These are phyloP conservation scores for Colletotrichum navitas DNA, from an alignment of 2,329 filamentous ascomycete species.

Conservation along the genomic window DNA sequence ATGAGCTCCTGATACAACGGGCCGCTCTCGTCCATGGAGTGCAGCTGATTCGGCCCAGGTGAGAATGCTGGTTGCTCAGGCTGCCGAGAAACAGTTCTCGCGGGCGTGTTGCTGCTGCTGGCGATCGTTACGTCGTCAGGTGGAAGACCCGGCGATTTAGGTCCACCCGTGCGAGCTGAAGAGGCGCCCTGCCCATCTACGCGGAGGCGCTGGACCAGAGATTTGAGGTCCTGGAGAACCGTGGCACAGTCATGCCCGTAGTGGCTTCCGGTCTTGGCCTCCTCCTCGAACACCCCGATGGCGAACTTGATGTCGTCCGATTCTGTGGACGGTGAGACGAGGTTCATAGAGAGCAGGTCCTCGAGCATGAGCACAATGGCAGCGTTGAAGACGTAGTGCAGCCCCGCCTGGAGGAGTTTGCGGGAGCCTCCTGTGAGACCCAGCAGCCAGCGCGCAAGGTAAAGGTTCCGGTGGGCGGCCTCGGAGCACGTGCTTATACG, in stretches of 20 bases:
- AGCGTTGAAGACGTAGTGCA: conserved; percentile 65
- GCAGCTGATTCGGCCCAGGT: neutral
- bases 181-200: conserved; percentile 23
- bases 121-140: conserved; percentile 9
- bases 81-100: neutral
- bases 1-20: conserved; percentile 53
- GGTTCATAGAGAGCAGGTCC: conserved; percentile 55
- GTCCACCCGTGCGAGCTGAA: conserved; percentile 1
- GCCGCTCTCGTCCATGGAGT: conserved; percentile 48
- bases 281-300: conserved; percentile 56
- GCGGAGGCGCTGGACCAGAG: conserved; percentile 53
- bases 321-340: conserved; percentile 45
- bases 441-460: conserved; percentile 57
- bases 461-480: conserved; percentile 61
- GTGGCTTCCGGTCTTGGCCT: conserved; percentile 54
- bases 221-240: conserved; percentile 55
- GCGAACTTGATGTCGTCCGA: conserved; percentile 55
- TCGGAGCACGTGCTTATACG: conserved; percentile 56
- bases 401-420: conserved; percentile 58
- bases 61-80: conserved; percentile 21
- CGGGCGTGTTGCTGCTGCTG: conserved; percentile 26
- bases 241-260: conserved; percentile 55
- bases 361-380: conserved; percentile 62
- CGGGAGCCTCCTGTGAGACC: conserved; percentile 51
- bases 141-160: conserved; percentile 13